These are phyloP conservation scores for Stemphylium vesicarium DNA, from an alignment of 2,329 filamentous ascomycete genomes.

Conservation along the genomic window DNA sequence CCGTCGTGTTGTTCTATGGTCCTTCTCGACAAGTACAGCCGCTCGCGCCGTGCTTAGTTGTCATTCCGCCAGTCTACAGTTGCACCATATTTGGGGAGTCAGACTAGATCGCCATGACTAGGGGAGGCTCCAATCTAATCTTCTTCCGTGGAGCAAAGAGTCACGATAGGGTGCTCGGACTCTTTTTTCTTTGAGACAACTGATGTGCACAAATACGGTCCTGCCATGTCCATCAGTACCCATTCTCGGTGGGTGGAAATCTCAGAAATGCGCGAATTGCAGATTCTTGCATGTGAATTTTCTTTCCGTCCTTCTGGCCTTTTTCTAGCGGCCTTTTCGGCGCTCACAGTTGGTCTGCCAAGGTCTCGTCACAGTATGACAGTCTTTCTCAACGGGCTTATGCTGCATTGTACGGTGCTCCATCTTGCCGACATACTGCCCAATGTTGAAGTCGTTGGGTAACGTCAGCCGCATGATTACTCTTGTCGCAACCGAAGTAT, in stretches of 20 bases:
- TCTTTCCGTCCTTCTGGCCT: neutral
- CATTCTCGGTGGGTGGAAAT: neutral
- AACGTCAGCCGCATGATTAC: neutral
- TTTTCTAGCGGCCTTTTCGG: neutral
- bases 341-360: neutral
- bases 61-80: neutral
- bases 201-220: neutral
- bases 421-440: constrained; percentile 1
- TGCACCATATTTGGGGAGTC: neutral
- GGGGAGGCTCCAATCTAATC: neutral
- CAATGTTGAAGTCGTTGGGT: neutral
- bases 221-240: neutral
- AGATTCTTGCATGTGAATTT: neutral
- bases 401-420: neutral
- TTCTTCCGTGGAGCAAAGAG: neutral
- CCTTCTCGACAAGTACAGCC: constrained; percentile 5
- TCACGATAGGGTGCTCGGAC: neutral
- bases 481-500: neutral
- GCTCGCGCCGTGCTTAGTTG: constrained; percentile 8
- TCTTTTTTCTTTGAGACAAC: neutral
- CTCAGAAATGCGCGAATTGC: neutral
- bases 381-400: neutral
- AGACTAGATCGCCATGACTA: neutral
- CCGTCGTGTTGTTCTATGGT: constrained; percentile 8
- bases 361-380: neutral